phyloP scores from a whole-genome alignment of 225 moss, liverwort and hornwort species.

The Pseudoscleropodium purum region DNA sequence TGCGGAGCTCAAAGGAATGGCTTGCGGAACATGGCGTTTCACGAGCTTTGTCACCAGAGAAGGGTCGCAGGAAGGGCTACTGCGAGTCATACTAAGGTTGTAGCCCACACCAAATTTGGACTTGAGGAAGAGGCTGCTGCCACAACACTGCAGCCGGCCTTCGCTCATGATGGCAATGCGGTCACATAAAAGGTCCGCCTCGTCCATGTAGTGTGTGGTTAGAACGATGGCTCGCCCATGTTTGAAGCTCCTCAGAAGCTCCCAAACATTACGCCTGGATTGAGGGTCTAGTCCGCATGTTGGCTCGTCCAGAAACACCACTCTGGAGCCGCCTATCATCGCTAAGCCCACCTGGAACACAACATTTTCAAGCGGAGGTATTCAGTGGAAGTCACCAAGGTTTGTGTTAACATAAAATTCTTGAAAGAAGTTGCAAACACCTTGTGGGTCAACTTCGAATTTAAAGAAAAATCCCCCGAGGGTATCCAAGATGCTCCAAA shows the following conservation, averaged over 20 bases:
- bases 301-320: slow-evolving; percentile 90
- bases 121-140: slow-evolving; percentile 85
- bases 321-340: slow-evolving; percentile 77
- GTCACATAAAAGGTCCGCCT: slow-evolving; percentile 84
- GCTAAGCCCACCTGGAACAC: slow-evolving; percentile 67
- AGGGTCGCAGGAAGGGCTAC: slow-evolving; percentile 28
- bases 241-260: slow-evolving; percentile 66
- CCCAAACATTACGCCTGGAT: slow-evolving; percentile 80
- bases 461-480: not conserved
- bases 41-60: slow-evolving; percentile 47
- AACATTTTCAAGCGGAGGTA: not conserved
- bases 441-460: not conserved
- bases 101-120: slow-evolving; percentile 82
- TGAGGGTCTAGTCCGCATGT: slow-evolving; percentile 94
- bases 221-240: slow-evolving; percentile 71
- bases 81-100: slow-evolving; percentile 63
- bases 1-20: slow-evolving; percentile 55
- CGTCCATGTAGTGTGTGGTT: slow-evolving; percentile 95
- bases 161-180: slow-evolving; percentile 92
- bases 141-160: slow-evolving; percentile 74
- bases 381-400: not conserved
- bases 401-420: not conserved
- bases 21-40: slow-evolving; percentile 52
- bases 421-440: not conserved
- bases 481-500: too few relatives aligned